Conservation (phyloP, 495 filamentous ascomycete genomes). For the Elasticomyces elasticus region DNA sequence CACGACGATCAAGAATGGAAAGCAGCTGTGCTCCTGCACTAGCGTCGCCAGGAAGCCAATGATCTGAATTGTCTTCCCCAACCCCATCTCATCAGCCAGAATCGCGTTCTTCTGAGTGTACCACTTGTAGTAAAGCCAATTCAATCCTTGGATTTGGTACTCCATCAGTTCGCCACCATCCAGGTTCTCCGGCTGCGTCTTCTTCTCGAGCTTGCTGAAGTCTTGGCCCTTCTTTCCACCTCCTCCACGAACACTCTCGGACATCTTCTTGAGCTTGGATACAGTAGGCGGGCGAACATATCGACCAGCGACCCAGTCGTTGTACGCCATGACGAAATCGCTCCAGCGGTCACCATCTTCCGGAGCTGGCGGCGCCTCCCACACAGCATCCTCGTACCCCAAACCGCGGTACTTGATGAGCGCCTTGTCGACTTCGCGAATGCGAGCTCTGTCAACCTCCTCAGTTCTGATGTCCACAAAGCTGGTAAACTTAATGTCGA, state of each 20-base stretch:
- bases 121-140: constrained; percentile 95
- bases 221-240: constrained; percentile 31
- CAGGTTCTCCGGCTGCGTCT: constrained; percentile 63
- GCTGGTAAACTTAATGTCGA: constrained; percentile 60
- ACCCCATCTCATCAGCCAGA: constrained; percentile 96
- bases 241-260: constrained; percentile 46
- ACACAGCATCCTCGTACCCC: constrained; percentile 82
- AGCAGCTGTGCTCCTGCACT: constrained; percentile 58
- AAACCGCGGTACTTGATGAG: constrained; percentile 91
- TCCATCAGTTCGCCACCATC: constrained; percentile 75
- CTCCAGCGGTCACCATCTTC: constrained; percentile 59
- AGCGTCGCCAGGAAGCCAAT: constrained; percentile 72
- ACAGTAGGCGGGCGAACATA: constrained; percentile 52
- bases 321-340: constrained; percentile 75
- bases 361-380: constrained; percentile 71
- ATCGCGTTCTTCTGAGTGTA: constrained; percentile 74
- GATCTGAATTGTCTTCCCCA: constrained; percentile 95
- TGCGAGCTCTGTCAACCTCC: constrained; percentile 55
- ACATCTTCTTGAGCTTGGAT: constrained; percentile 46
- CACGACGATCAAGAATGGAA: constrained; percentile 87
- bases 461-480: constrained; percentile 42
- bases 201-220: constrained; percentile 59
- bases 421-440: constrained; percentile 59
- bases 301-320: constrained; percentile 67
- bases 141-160: constrained; percentile 88